Percentiles rank a stretch among this genome's conserved stretches.
Evolutionary conservation across 306 rosid genomes (phyloP).

Genomic region (Gastrolobium villosum): DNA sequence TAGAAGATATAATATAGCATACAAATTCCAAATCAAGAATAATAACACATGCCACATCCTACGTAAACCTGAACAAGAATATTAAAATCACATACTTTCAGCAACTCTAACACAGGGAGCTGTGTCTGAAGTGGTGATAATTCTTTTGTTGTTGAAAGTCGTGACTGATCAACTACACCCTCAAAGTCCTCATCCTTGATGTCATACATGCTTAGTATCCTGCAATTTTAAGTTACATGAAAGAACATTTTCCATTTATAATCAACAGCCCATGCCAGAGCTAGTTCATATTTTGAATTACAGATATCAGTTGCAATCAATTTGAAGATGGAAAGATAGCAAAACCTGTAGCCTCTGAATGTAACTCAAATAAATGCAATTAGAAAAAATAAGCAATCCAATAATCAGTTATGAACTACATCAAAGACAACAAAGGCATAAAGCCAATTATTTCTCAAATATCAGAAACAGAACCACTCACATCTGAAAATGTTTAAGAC

Average conservation of each 20-base stretch:
- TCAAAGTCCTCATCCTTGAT: slow-evolving; percentile 86
- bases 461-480: slow-evolving; percentile 58
- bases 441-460: slow-evolving; percentile 40
- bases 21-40: slow-evolving; percentile 37
- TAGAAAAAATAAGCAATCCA: slow-evolving; percentile 9
- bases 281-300: slow-evolving; percentile 25
- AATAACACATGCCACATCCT: slow-evolving; percentile 19
- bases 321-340: not conserved
- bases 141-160: slow-evolving; percentile 69
- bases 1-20: slow-evolving; percentile 8
- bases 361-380: slow-evolving; percentile 1
- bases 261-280: slow-evolving; percentile 4
- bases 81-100: slow-evolving; percentile 67
- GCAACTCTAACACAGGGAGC: slow-evolving; percentile 90
- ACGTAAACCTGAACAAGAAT: slow-evolving; percentile 14
- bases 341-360: slow-evolving; percentile 4
- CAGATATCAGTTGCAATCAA: slow-evolving; percentile 28
- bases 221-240: slow-evolving; percentile 52
- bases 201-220: slow-evolving; percentile 87
- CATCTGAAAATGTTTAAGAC: slow-evolving; percentile 93
- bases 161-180: slow-evolving; percentile 70
- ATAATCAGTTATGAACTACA: slow-evolving; percentile 15
- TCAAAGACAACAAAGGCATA: slow-evolving; percentile 16
- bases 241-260: slow-evolving; percentile 28
- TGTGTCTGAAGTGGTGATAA: slow-evolving; percentile 78